A percentile compares a stretch with the other conserved stretches of the same genome.
Conservation (phyloP, 2,329 filamentous ascomycete species). For the Fusarium sp. region DNA sequence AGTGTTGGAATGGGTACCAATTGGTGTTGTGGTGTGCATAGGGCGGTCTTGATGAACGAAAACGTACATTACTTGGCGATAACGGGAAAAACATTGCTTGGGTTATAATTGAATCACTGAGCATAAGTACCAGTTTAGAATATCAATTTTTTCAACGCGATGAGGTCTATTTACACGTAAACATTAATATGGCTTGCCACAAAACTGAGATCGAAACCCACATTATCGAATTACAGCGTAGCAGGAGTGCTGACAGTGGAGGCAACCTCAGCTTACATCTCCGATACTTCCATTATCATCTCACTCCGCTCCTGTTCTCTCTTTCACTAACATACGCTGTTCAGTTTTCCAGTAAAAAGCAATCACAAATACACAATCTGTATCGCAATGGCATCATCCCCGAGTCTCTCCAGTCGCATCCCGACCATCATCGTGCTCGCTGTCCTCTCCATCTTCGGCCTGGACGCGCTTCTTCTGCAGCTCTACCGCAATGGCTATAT, state of each 20-base stretch:
- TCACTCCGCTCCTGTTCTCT: background rate
- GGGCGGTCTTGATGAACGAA: background rate
- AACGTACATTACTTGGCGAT: slow-evolving; percentile 1
- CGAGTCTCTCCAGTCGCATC: slow-evolving; percentile 20
- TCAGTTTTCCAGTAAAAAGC: background rate
- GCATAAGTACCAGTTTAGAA: background rate
- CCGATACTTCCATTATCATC: background rate
- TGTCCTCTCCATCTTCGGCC: slow-evolving; percentile 34
- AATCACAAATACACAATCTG: background rate
- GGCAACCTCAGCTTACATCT: background rate
- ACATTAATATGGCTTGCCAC: background rate
- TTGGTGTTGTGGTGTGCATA: background rate
- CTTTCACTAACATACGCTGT: background rate
- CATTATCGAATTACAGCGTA: background rate
- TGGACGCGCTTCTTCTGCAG: slow-evolving; percentile 43
- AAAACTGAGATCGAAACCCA: background rate
- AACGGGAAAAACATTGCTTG: slow-evolving; percentile 22
- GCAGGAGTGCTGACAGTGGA: background rate
- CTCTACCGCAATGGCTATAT: slow-evolving; percentile 43
- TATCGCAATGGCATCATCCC: slow-evolving; percentile 14
- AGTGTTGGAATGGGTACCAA: background rate
- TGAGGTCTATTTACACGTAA: background rate
- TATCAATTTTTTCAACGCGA: background rate
- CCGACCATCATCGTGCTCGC: slow-evolving; percentile 31
- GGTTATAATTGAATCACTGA: slow-evolving; percentile 1